Evolutionary conservation across 208 protist genomes (phyloP), one percentile per base, ranked within the genome.

Genomic region (Trypanosoma avium): DNA sequence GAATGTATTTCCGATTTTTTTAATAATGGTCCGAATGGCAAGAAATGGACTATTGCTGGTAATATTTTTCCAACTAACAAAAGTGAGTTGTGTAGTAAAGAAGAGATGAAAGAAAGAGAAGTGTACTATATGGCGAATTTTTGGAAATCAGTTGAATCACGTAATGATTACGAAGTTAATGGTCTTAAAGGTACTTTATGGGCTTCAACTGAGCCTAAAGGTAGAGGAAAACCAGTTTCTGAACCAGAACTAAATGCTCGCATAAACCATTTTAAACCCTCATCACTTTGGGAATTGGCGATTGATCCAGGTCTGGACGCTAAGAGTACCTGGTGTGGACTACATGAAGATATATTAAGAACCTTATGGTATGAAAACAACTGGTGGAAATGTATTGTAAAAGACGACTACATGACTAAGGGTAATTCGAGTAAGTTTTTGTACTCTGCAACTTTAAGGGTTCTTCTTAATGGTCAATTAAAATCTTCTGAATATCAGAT

Each of bases 1-100:
- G 59, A 75, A 50, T 70, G 32, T 53, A 78, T 78, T 13, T 62
- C 70, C 0, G 73, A 78, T 22, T 78, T 59, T 21, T 27, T 78
- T 17, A 46, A 70, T 32, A 67, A 75, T 35, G 67, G 66, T 50
- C 7, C 21, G 4, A 63, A 54, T 12, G 73, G 73, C n/a, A 75
- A 70, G 10, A 40, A 57, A 46, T 78, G 73, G 67, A 67, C 9
- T 7, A 49, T 57, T 30, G 29, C 47, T 17, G 60, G 60, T 7
- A 26, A 15, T 56, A 22, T 65, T 48, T 65, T 65, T 49, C 60
- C 60, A 27, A 47, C 30, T 2, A 65, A 57, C 26, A 65, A 32
- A 43, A 55, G 32, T 36, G 57, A 75, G 30, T 57, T 26, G 21
- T 62, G 61, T 38, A 46, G 36, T 29, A 43, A 57, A 22, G 64